Conservation (phyloP, 371 early-diverging fungal species). For the Dichotomocladium elegans region DNA sequence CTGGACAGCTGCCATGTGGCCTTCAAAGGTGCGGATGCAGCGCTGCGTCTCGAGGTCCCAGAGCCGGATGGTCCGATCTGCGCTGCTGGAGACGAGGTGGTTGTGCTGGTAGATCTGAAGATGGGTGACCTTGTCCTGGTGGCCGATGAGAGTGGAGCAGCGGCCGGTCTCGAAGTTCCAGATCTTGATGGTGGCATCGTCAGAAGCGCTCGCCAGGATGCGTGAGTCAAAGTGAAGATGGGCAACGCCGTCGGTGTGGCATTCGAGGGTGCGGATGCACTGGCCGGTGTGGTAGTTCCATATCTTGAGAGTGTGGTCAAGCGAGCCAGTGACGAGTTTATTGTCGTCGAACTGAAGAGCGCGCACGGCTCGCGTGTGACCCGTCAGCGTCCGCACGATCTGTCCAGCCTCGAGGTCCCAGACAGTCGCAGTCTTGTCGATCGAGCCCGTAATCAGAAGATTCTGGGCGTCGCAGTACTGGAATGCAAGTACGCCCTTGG, state of each 20-base stretch:
- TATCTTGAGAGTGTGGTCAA: slow-evolving; percentile 92
- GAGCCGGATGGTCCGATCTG: slow-evolving; percentile 80
- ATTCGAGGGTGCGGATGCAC: slow-evolving; percentile 79
- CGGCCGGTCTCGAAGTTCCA: slow-evolving; percentile 88
- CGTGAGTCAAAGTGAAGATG: slow-evolving; percentile 84
- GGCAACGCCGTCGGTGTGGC: slow-evolving; percentile 83
- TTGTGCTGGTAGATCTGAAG: slow-evolving; percentile 68
- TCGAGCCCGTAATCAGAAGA: slow-evolving; percentile 77
- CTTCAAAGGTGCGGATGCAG: slow-evolving; percentile 63
- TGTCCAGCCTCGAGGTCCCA: slow-evolving; percentile 82
- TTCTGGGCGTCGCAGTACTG: slow-evolving; percentile 76
- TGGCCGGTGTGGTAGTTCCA: slow-evolving; percentile 95
- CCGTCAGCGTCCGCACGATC: slow-evolving; percentile 66
- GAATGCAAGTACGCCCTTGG: slow-evolving; percentile 78
- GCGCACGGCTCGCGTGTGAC: slow-evolving; percentile 85
- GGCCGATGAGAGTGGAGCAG: slow-evolving; percentile 72
- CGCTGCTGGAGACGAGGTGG: slow-evolving; percentile 76
- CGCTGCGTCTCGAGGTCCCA: slow-evolving; percentile 77
- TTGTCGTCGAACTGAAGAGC: slow-evolving; percentile 84
- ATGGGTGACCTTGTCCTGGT: slow-evolving; percentile 47
- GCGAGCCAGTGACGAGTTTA: slow-evolving; percentile 83
- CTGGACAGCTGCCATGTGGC: slow-evolving; percentile 77
- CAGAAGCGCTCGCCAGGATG: slow-evolving; percentile 81
- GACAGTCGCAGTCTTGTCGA: slow-evolving; percentile 77
- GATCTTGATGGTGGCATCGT: slow-evolving; percentile 83